Conservation (phyloP, 169 alveolate species). For the Besnoitia besnoiti region DNA sequence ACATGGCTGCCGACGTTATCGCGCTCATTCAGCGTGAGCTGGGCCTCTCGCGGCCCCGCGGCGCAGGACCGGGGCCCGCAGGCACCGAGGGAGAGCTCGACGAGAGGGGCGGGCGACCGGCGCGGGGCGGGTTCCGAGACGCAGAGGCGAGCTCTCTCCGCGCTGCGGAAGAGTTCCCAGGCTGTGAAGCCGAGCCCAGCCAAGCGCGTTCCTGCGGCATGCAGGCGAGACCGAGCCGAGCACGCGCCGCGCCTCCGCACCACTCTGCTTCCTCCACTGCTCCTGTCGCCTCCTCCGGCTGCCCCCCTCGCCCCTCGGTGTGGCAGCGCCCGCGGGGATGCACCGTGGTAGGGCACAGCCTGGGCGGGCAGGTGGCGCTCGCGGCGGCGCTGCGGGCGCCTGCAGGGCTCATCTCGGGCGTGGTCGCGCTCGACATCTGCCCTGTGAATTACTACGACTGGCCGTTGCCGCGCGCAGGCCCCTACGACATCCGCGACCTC, state of each 20-base stretch:
- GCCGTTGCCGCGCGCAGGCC: not conserved
- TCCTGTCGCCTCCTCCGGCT: too few species aligned
- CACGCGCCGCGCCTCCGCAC: too few species aligned
- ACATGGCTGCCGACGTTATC: constrained; percentile 30
- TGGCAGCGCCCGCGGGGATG: not conserved
- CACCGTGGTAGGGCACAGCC: constrained; percentile 16
- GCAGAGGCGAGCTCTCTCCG: too few species aligned
- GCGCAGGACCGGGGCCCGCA: not conserved
- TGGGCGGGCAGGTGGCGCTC: constrained; percentile 19
- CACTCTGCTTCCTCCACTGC: too few species aligned
- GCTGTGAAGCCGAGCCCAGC: too few species aligned
- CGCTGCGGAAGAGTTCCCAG: too few species aligned
- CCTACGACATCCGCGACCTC: not conserved
- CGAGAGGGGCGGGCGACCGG: too few species aligned
- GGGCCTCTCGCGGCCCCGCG: not conserved
- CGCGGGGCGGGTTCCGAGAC: too few species aligned
- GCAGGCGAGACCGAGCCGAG: too few species aligned
- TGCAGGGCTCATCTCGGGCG: not conserved
- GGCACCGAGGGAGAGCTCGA: not conserved
- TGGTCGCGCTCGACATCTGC: not conserved
- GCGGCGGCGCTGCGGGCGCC: constrained; percentile 10
- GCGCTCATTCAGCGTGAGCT: not conserved
- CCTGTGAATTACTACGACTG: constrained; percentile 1
- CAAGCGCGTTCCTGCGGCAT: too few species aligned
- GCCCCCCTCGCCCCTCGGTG: too few species aligned